A percentile compares a stretch with the other conserved stretches of the same genome.
Conservation (phyloP, 352 stramenopile species). For the Globisporangium polare region DNA sequence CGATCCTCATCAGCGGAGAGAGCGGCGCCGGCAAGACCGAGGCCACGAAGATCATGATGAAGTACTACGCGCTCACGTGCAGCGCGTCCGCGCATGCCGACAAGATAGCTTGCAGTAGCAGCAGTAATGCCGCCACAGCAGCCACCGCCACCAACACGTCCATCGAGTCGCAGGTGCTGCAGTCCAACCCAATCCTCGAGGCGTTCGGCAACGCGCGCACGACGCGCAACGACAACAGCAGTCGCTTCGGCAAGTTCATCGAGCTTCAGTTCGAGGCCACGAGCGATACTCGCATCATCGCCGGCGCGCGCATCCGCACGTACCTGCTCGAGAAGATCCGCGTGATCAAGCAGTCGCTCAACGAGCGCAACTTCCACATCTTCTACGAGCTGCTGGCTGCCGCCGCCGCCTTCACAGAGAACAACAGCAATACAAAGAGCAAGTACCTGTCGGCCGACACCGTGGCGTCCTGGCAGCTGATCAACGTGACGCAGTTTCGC, state of each 20-base stretch:
- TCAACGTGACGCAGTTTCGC: constrained; percentile 38
- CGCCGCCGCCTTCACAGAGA: constrained; percentile 4
- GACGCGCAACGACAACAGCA: constrained; percentile 87
- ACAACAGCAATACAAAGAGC: constrained; percentile 4
- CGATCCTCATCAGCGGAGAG: constrained; percentile 86
- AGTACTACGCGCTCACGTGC: constrained; percentile 80
- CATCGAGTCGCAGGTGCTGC: constrained; percentile 85
- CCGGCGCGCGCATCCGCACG: constrained; percentile 82
- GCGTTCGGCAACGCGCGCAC: constrained; percentile 88
- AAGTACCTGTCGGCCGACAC: background rate
- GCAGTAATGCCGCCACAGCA: no score
- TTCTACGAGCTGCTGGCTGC: constrained; percentile 82
- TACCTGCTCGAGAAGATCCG: constrained; percentile 95
- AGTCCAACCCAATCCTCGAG: constrained; percentile 90
- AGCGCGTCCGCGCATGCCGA: constrained; percentile 23
- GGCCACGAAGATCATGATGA: constrained; percentile 90
- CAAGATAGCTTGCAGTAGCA: background rate
- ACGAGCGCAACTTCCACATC: constrained; percentile 88
- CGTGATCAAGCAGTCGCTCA: constrained; percentile 68
- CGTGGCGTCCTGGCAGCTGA: constrained; percentile 32
- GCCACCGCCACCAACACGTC: constrained; percentile 18
- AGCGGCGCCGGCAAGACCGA: constrained; percentile 86
- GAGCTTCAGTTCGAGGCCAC: constrained; percentile 65
- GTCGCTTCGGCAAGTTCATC: constrained; percentile 91
- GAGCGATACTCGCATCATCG: constrained; percentile 25